Base-by-base conservation (phyloP, 371 early-diverging fungal genomes). In the Chytridiales sp. region DNA sequence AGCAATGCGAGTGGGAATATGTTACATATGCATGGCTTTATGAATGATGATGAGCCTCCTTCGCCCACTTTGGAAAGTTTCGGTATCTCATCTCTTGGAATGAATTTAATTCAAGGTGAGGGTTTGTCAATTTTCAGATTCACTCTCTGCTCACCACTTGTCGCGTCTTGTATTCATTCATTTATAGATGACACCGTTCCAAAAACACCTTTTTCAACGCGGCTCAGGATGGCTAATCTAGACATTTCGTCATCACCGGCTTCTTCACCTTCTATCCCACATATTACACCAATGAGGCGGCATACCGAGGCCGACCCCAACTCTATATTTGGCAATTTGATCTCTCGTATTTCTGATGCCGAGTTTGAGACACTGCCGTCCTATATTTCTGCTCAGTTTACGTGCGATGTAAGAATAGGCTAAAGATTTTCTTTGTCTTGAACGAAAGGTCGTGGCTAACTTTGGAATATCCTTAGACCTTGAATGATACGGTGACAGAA, bases 61-160 rank as follows among this genome's bases (percentile, higher is more conserved):
- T 57, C 57, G 38, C 64, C 64, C 1, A 63, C 64, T 21, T 35
- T 63, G 17, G 64, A 63, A 32, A 54, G 54, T 42, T 36, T 63
- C 8, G 64, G 64, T 8, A 56, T 63, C 26, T 63, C 64, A 29
- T 27, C 30, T 17, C 44, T 49, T 15, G 38, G 48, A n/a, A 34
- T 63, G 21, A 58, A 58, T 5, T 19, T 63, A 6, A 27, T 63
- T 9, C 38, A 57, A n/a, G 57, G 64, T 62, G 17, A 22, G 32
- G 13, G 34, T 17, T 19, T 11, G 13, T 39, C 6, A 6, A 29
- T 34, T 54, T 11, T 54, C 19, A 21, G n/a, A n/a, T 44, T 26
- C 24, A 9, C 44, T 44, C 39, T 9, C 11, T 38, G 39, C 11
- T 38, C 11, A n/a, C 11, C n/a, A 9, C 17, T 38, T 17, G 38